These are phyloP conservation scores for Ophiostoma quercus DNA, from an alignment of 2,329 filamentous ascomycete genomes.

Conservation along the genomic window DNA sequence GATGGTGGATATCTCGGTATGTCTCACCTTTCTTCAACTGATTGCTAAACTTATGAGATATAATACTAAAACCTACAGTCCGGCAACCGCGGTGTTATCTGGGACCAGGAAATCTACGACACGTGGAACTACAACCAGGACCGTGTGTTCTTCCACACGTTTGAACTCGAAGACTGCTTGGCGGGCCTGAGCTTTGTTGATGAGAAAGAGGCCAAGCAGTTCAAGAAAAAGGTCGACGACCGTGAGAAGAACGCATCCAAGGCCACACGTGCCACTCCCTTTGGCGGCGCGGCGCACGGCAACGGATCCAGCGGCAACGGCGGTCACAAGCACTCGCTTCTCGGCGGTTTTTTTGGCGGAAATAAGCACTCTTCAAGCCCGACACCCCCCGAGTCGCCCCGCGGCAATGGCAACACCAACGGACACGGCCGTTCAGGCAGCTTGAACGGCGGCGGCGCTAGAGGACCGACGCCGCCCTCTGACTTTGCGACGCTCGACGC, in stretches of 20 bases:
- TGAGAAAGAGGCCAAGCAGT: slow-evolving; percentile 95
- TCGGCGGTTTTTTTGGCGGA: slow-evolving; percentile 52
- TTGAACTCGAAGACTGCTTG: slow-evolving; percentile 88
- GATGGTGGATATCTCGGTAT: slow-evolving; percentile 90
- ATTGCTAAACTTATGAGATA: background rate
- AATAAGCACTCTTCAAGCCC: slow-evolving; percentile 50
- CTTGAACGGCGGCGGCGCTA: slow-evolving; percentile 19
- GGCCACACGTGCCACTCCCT: slow-evolving; percentile 72
- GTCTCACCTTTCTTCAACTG: slow-evolving; percentile 31
- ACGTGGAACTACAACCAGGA: slow-evolving; percentile 94
- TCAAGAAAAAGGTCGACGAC: slow-evolving; percentile 96
- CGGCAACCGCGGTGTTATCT: slow-evolving; percentile 77
- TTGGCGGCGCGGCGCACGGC: slow-evolving; percentile 45
- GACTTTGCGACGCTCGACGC: slow-evolving; percentile 59
- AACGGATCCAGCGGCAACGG: slow-evolving; percentile 34
- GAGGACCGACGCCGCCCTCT: slow-evolving; percentile 38
- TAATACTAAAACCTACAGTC: slow-evolving; percentile 46
- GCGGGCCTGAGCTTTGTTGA: slow-evolving; percentile 89
- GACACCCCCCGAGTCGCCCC: slow-evolving; percentile 54
- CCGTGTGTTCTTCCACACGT: slow-evolving; percentile 94
- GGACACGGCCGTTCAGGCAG: slow-evolving; percentile 40
- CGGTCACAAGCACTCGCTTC: slow-evolving; percentile 42
- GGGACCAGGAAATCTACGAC: slow-evolving; percentile 98
- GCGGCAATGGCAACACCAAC: slow-evolving; percentile 33
- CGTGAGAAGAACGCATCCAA: slow-evolving; percentile 93